Conservation (phyloP, 768 basidiomycete genomes). For the Lactarius tabidus region DNA sequence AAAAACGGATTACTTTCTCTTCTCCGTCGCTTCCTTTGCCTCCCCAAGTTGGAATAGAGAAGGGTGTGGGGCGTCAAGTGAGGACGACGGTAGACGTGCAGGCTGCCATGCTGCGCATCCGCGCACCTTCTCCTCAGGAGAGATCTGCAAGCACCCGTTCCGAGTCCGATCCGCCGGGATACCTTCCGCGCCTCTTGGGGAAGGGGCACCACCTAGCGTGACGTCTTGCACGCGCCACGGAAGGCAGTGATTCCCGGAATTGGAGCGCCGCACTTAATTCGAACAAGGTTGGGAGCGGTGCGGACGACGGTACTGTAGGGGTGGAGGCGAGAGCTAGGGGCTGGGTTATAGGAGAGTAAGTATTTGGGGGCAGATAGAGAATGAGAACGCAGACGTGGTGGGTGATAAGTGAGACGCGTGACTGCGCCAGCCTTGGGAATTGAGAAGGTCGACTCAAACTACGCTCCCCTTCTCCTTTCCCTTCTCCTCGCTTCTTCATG, state of each 20-base stretch:
- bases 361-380: too few species aligned
- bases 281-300: background rate
- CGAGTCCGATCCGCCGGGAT: conserved; percentile 74
- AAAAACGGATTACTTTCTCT: too few species aligned
- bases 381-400: too few species aligned
- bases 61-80: too few species aligned
- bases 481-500: too few species aligned
- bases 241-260: conserved; percentile 65
- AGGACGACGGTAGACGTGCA: too few species aligned
- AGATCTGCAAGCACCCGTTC: conserved; percentile 48
- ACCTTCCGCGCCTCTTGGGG: conserved; percentile 35
- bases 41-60: conserved; percentile 31
- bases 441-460: conserved; percentile 17
- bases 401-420: conserved; percentile 34
- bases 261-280: conserved; percentile 28
- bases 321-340: too few species aligned
- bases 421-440: conserved; percentile 27
- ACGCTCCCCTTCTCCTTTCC: conserved; percentile 25
- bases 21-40: conserved; percentile 40
- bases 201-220: too few species aligned
- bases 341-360: too few species aligned
- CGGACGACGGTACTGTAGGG: too few species aligned
- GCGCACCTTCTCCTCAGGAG: conserved; percentile 45
- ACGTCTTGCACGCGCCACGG: too few species aligned
- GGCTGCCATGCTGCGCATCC: too few species aligned